These are phyloP conservation scores for Hansenula lynferdii DNA, from an alignment of 1,139 yeast genomes.

Conservation along the genomic window DNA sequence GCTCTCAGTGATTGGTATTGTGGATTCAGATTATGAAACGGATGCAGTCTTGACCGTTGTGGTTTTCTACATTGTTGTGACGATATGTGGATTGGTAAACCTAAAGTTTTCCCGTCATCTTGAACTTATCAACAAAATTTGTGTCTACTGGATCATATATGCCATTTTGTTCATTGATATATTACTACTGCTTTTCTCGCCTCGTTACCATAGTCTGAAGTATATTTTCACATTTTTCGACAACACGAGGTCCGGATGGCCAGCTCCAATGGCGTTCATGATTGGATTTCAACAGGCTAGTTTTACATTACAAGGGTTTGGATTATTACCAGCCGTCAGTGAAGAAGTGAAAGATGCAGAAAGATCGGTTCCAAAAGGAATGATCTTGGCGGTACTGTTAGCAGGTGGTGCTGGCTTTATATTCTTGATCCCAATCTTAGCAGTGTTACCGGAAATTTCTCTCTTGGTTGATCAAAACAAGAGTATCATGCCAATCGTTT, in stretches of 20 bases:
- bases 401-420: slow-evolving; percentile 66
- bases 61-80: slow-evolving; percentile 50
- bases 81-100: slow-evolving; percentile 57
- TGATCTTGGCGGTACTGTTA: slow-evolving; percentile 58
- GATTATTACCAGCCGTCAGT: slow-evolving; percentile 75
- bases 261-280: slow-evolving; percentile 55
- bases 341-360: slow-evolving; percentile 81
- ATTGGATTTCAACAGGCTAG: slow-evolving; percentile 77
- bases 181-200: slow-evolving; percentile 54
- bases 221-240: slow-evolving; percentile 66
- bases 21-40: slow-evolving; percentile 52
- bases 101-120: slow-evolving; percentile 52
- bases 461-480: slow-evolving; percentile 54
- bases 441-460: slow-evolving; percentile 63
- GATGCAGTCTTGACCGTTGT: slow-evolving; percentile 51
- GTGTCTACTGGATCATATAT: slow-evolving; percentile 70
- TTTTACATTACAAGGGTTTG: slow-evolving; percentile 78
- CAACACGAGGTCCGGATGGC: slow-evolving; percentile 70
- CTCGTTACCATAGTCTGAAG: slow-evolving; percentile 52
- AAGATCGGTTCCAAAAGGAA: slow-evolving; percentile 72
- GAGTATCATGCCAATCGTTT: slow-evolving; percentile 53
- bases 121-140: slow-evolving; percentile 58
- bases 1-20: slow-evolving; percentile 57
- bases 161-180: slow-evolving; percentile 69
- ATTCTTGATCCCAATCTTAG: slow-evolving; percentile 65